Conservation (phyloP, 2,329 filamentous ascomycete species). For the Hirsutella thompsonii region DNA sequence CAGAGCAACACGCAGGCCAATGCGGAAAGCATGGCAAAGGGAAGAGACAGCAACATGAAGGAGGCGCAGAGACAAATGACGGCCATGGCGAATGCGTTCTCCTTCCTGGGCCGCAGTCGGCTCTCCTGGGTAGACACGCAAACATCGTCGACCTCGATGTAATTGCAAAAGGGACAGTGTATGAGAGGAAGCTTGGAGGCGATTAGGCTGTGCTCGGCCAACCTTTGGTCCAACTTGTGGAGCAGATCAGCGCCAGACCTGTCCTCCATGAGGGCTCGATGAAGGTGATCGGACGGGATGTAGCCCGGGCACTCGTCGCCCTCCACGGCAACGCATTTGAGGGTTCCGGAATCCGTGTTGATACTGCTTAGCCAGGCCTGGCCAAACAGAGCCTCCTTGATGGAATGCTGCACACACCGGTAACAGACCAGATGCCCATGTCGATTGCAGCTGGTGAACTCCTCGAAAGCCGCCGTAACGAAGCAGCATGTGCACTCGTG, state of each 20-base stretch:
- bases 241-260: slow-evolving; percentile 60
- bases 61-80: slow-evolving; percentile 40
- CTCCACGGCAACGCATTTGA: slow-evolving; percentile 72
- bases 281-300: slow-evolving; percentile 56
- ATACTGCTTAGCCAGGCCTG: slow-evolving; percentile 83
- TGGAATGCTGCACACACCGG: slow-evolving; percentile 67
- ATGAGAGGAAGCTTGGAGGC: slow-evolving; percentile 64
- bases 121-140: slow-evolving; percentile 46
- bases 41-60: slow-evolving; percentile 42
- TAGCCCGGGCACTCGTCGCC: slow-evolving; percentile 59
- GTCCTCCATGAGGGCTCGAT: slow-evolving; percentile 57
- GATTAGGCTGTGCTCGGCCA: slow-evolving; percentile 63
- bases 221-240: slow-evolving; percentile 62
- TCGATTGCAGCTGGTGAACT: slow-evolving; percentile 57
- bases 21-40: slow-evolving; percentile 34
- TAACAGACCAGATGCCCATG: slow-evolving; percentile 66
- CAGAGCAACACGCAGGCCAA: slow-evolving; percentile 30
- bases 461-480: slow-evolving; percentile 56
- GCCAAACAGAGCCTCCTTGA: slow-evolving; percentile 82
- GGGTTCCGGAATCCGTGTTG: slow-evolving; percentile 55
- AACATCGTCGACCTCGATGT: slow-evolving; percentile 75
- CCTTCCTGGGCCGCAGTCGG: slow-evolving; percentile 41
- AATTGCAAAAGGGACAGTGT: slow-evolving; percentile 81
- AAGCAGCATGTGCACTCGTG: slow-evolving; percentile 75
- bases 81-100: slow-evolving; percentile 32